Evolutionary conservation across 306 rosid species (phyloP), one percentile per base, ranked within the genome.

Genomic region (Prunus armeniaca): DNA sequence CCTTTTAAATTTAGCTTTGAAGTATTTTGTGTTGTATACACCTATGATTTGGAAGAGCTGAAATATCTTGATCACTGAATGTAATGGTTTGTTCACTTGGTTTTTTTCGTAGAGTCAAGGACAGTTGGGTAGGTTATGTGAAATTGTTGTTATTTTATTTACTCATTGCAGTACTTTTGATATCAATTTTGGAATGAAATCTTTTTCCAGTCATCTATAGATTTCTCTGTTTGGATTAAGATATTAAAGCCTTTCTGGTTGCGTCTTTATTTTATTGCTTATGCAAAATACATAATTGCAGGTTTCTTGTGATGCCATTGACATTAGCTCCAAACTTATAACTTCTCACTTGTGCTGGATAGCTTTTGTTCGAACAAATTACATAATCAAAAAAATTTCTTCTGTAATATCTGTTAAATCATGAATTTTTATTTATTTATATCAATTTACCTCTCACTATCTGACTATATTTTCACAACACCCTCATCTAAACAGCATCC

Each of bases 391-490:
- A 49, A 67, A 57, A 4, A 24, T 7, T 65, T 80, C 69, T 67
- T 65, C 62, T 41, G 30, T 61, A 62, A 15, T 64, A 66, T 68
- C 65, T 19, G 65, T 67, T 69, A 46, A 67, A 77, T 38, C 18
- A 60, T 46, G 75, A 60, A 25, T 56, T 60, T 30, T 47, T 71
- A 70, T 22, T 41, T 38, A 38, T 38, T 52, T 12, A 41, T 22
- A 27, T 17, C 5, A 30, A n/a, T 71, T 13, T 28, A 5, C 47
- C 2, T 15, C 11, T 50, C 15, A 49, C 5, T 68, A 20, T 32
- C 20, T 64, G 25, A 18, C 22, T 64, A 22, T 22, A 38, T 56
- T 70, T 30, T 51, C 28, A 12, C 15, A 55, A 47, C 65, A 54
- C 65, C n/a, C 8, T 14, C 18, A 24, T 34, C 9, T 57, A 5